A percentile compares a stretch with the other conserved stretches of the same genome.
Conservation (phyloP, 805 yeast species). For the Saccharomyces cerevisiae region DNA sequence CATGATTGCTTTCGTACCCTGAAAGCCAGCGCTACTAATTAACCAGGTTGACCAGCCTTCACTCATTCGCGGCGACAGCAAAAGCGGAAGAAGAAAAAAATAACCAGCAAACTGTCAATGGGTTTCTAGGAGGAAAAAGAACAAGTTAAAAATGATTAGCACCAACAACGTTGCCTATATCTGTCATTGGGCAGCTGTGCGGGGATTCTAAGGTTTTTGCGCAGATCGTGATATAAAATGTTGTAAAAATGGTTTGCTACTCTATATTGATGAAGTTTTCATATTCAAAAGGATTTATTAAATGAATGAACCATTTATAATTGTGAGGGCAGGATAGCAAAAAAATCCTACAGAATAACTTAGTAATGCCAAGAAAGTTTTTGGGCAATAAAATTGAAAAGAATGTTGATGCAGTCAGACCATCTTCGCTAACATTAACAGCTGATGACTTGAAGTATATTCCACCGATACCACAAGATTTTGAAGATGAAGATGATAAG, state of each 20-base stretch:
- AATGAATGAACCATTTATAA: not conserved
- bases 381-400: slow-evolving; percentile 24
- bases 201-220: not conserved
- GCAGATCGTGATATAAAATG: not conserved
- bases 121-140: not conserved
- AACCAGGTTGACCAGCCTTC: not conserved
- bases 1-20: not conserved
- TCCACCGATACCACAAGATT: slow-evolving; percentile 15
- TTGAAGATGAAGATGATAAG: slow-evolving; percentile 1
- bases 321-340: not conserved
- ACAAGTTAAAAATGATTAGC: not conserved
- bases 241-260: not conserved
- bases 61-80: not conserved
- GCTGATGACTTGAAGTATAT: slow-evolving; percentile 21
- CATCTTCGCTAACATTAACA: slow-evolving; percentile 26
- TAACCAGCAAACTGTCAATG: not conserved
- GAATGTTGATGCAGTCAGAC: slow-evolving; percentile 23
- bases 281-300: not conserved
- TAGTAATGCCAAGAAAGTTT: slow-evolving; percentile 25
- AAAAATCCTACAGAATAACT: not conserved
- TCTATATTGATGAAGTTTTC: no score
- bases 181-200: not conserved
- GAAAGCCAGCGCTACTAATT: not conserved
- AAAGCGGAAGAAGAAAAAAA: not conserved
- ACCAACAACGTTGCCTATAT: not conserved